Evolutionary conservation across 2,329 filamentous ascomycete species (phyloP).

Genomic region (Claviceps digitariae): DNA sequence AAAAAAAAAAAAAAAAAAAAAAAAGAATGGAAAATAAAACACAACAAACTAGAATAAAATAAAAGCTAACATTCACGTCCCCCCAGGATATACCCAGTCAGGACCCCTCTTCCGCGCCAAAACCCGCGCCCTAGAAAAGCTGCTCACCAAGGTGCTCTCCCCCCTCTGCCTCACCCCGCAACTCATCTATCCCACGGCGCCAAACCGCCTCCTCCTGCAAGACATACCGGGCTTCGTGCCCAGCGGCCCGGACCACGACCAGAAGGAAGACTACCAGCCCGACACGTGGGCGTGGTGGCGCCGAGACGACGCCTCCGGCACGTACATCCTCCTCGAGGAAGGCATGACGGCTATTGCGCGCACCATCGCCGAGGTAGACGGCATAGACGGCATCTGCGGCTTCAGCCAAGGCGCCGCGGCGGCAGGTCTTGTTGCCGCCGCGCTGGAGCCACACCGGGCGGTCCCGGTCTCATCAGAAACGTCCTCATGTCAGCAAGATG

Average conservation of each 20-base stretch:
- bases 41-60: not conserved
- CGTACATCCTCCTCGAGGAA: constrained; percentile 56
- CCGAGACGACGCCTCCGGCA: constrained; percentile 47
- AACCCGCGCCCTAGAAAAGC: constrained; percentile 74
- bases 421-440: constrained; percentile 56
- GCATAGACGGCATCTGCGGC: constrained; percentile 65
- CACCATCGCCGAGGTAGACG: constrained; percentile 47
- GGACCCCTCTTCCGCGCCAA: constrained; percentile 76
- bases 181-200: constrained; percentile 57
- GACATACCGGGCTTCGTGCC: constrained; percentile 58
- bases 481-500: no score
- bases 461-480: constrained; percentile 9
- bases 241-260: constrained; percentile 22
- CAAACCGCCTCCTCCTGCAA: constrained; percentile 44
- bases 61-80: no score
- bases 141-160: constrained; percentile 58
- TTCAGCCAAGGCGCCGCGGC: constrained; percentile 71
- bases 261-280: constrained; percentile 33
- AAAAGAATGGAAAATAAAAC: not conserved
- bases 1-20: no score
- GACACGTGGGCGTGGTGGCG: constrained; percentile 78
- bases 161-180: constrained; percentile 39
- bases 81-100: constrained; percentile 77
- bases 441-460: constrained; percentile 43
- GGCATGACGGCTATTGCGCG: constrained; percentile 52